phyloP scores from a whole-genome alignment of 2,329 filamentous ascomycete genomes.

The Mycosphaerella arachidis region DNA sequence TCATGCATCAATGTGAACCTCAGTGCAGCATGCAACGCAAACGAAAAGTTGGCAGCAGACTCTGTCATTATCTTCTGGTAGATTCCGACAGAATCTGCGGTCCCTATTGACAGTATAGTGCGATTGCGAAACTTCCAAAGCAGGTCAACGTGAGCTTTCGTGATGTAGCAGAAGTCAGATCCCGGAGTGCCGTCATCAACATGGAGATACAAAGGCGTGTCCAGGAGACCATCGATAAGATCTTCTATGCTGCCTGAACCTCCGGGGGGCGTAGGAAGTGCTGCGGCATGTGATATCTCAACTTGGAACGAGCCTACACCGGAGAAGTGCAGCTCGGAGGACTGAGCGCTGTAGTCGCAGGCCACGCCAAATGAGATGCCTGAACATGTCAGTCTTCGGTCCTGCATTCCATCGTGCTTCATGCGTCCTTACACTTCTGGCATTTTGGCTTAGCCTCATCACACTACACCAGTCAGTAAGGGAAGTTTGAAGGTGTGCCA shows the following conservation, averaged over 20 bases:
- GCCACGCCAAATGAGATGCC: conserved; percentile 41
- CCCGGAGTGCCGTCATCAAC: conserved; percentile 8
- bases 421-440: conserved; percentile 38
- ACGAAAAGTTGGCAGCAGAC: conserved; percentile 36
- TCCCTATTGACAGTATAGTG: conserved; percentile 26
- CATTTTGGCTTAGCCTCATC: conserved; percentile 51
- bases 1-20: conserved; percentile 53
- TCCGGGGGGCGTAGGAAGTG: conserved; percentile 4
- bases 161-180: conserved; percentile 14
- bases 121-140: conserved; percentile 23
- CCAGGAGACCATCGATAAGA: conserved; percentile 10
- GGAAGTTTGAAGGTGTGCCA: background rate
- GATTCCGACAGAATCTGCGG: conserved; percentile 15
- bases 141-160: conserved; percentile 19
- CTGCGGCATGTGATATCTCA: background rate
- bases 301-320: conserved; percentile 23
- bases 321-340: conserved; percentile 18
- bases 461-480: conserved; percentile 39
- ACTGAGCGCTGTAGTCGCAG: conserved; percentile 43
- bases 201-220: conserved; percentile 16
- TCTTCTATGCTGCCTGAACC: conserved; percentile 4
- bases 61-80: conserved; percentile 20
- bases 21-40: conserved; percentile 53
- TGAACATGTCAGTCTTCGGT: conserved; percentile 2
- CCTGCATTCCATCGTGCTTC: too few species aligned